A percentile compares a stretch with the other conserved stretches of the same genome.
These are phyloP conservation scores for Camelina sativa DNA, from an alignment of 345 rosid genomes.

Conservation along the genomic window DNA sequence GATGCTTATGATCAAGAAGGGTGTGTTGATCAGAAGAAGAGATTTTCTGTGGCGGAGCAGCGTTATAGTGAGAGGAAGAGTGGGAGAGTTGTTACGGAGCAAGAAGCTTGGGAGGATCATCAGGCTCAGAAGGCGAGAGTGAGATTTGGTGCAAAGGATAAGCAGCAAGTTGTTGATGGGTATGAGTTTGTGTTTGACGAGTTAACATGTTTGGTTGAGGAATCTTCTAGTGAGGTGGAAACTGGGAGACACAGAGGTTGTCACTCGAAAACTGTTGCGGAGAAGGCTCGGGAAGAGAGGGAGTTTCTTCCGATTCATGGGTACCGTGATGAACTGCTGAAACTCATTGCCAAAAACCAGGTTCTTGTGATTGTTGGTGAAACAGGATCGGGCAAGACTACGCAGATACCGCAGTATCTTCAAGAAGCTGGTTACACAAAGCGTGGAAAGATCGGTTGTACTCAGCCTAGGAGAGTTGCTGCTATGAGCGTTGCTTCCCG, in stretches of 20 bases:
- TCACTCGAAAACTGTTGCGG: conserved; percentile 3
- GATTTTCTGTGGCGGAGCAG: conserved; percentile 26
- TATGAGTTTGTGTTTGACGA: conserved; percentile 38
- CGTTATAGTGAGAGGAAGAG: conserved; percentile 1
- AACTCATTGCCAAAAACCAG: conserved; percentile 73
- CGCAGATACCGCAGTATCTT: conserved; percentile 92
- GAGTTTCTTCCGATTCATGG: conserved; percentile 73
- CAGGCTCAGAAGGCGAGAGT: conserved; percentile 31
- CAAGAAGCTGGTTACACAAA: conserved; percentile 88
- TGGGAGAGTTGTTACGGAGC: conserved; percentile 8
- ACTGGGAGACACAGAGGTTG: conserved; percentile 8
- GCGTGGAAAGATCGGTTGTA: conserved; percentile 86
- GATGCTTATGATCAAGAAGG: conserved; percentile 42
- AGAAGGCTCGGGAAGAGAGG: conserved; percentile 54
- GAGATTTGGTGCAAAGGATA: conserved; percentile 21
- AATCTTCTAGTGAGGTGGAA: not conserved
- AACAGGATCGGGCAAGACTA: conserved; percentile 96
- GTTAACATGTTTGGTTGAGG: conserved; percentile 11
- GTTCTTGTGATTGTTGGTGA: conserved; percentile 94
- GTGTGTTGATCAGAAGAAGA: conserved; percentile 40
- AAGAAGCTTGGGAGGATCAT: conserved; percentile 43
- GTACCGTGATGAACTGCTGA: conserved; percentile 67
- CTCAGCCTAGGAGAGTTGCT: conserved; percentile 94
- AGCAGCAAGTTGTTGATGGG: conserved; percentile 23
- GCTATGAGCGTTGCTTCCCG: conserved; percentile 96